A percentile compares a stretch with the other conserved stretches of the same genome.
Evolutionary conservation across 2,329 filamentous ascomycete genomes (phyloP).

Genomic region (Trichophyton schoenleinii): DNA sequence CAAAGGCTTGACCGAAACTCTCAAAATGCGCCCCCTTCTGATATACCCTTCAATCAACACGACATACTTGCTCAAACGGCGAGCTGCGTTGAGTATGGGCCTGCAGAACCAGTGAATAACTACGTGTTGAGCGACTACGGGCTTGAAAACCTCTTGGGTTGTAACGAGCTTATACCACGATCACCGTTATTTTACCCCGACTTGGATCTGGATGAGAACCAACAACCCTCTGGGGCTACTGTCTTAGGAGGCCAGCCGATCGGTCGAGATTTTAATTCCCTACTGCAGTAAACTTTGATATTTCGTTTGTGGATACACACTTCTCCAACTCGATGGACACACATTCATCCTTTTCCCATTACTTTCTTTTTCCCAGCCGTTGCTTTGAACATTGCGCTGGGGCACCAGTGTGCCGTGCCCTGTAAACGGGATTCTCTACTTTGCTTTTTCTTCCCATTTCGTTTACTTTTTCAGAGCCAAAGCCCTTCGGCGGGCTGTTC

Average conservation of each 20-base stretch:
- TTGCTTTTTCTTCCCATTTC: not conserved
- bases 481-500: not conserved
- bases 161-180: conserved; percentile 17
- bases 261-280: conserved; percentile 10
- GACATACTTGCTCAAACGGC: not conserved
- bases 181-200: conserved; percentile 21
- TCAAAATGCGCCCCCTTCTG: conserved; percentile 7
- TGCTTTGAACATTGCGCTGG: not conserved
- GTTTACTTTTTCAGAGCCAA: not conserved
- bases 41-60: conserved; percentile 1
- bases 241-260: conserved; percentile 8
- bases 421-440: not conserved
- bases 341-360: not conserved
- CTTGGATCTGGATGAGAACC: conserved; percentile 14
- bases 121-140: conserved; percentile 15
- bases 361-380: conserved; percentile 1
- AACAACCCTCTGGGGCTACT: conserved; percentile 6
- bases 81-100: conserved; percentile 5
- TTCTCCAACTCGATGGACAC: not conserved
- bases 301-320: conserved; percentile 1
- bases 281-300: conserved; percentile 4
- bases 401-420: not conserved
- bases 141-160: conserved; percentile 20
- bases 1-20: conserved; percentile 6
- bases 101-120: conserved; percentile 5